Evolutionary conservation across 768 basidiomycete genomes (phyloP).

Genomic region (Lyophyllum decastes): DNA sequence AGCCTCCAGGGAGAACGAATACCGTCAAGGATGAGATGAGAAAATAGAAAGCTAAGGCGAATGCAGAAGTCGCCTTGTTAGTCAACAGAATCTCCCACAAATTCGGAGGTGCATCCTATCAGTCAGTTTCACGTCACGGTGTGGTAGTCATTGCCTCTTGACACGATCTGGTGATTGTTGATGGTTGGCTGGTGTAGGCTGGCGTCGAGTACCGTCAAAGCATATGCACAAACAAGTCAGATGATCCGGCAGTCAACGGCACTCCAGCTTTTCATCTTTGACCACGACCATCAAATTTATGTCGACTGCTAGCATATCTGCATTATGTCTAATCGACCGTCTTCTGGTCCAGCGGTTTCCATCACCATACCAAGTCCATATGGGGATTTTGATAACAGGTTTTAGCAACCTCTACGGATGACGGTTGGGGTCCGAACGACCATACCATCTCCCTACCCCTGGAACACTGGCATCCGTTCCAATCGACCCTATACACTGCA

Average conservation of each 20-base stretch:
- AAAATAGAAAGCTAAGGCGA: background rate
- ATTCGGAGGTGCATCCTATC: background rate
- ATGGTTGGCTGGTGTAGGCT: background rate
- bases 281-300: no score
- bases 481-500: no score
- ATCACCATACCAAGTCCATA: no score
- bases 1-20: constrained; percentile 9
- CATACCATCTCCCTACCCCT: background rate
- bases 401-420: background rate
- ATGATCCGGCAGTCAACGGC: background rate
- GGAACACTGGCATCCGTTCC: no score
- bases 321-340: no score
- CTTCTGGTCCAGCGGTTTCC: no score
- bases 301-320: no score
- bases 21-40: constrained; percentile 4
- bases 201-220: background rate
- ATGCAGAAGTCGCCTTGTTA: background rate
- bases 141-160: background rate
- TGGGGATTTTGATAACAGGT: no score
- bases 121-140: background rate
- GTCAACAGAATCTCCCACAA: background rate
- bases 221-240: background rate
- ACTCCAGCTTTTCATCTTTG: no score
- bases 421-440: background rate
- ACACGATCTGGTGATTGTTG: background rate